Base-by-base conservation (phyloP, 345 rosid species). In the Laguncularia racemosa region DNA sequence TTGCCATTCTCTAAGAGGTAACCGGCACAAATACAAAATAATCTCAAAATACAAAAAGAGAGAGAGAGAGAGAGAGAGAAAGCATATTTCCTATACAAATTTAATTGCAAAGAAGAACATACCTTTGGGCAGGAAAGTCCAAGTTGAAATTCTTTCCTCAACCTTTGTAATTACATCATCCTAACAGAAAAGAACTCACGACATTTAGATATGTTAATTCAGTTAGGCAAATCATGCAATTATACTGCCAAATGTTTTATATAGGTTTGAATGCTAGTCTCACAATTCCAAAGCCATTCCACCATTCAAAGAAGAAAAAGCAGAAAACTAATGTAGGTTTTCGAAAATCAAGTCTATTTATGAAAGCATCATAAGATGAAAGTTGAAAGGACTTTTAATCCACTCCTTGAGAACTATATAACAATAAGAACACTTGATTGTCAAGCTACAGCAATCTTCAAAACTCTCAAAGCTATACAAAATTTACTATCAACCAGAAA, bases 121-220 rank as follows among this genome's bases (percentile, higher is more conserved):
- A 83, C 97, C 95, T 76, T 72, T 73, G 4, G 99, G 99, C 63
- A 89, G 86, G 57, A 85, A 85, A 52, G 89, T 84, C 97, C 96
- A 93, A 1, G 91, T 83, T 2, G 97, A 80, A 50, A 93, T 69
- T 79, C 80, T 81, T 67, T 86, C 91, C 65, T 86, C 95, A 44
- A 93, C 71, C 62, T 70, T 85, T 64, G 74, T 70, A 58, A 86
- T 62, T 59, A 84, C 54, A 9, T 70, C 69, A 69, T 86, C 96
- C 99, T 89, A 53, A 45, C 71, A 64, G 53, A 56, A 47, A 55
- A 14, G 64, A 59, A 46, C 15, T 17, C 44, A 49, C 26, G 9
- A 16, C n/a, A 52, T 44, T 26, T 15, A 58, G 57, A 19, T 47
- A 15, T 55, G 46, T 54, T 53, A 65, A 20, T 59, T 20, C 13